These are phyloP conservation scores for Pseudogymnoascus sp. DNA, from an alignment of 2,329 filamentous ascomycete genomes.

Conservation along the genomic window DNA sequence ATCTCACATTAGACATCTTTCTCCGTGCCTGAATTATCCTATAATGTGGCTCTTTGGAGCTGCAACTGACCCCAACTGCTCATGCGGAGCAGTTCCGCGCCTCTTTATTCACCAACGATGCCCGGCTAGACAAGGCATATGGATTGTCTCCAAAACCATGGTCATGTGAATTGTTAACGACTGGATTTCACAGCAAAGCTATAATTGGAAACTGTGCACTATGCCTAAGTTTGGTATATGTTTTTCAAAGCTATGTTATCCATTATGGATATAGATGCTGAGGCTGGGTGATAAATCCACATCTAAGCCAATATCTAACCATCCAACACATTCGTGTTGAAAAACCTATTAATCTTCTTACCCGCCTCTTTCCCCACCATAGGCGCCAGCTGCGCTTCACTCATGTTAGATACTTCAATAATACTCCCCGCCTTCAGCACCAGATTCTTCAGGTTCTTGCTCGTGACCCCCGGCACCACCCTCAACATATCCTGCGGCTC, in stretches of 20 bases:
- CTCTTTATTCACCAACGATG: background rate
- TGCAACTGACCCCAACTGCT: background rate
- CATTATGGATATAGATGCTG: background rate
- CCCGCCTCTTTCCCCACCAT: conserved; percentile 72
- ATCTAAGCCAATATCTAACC: background rate
- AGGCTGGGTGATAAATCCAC: background rate
- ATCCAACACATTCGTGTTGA: conserved; percentile 41
- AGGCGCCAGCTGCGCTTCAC: conserved; percentile 60
- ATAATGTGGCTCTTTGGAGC: background rate
- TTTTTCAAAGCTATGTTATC: background rate
- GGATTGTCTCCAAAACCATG: background rate
- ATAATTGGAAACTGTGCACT: background rate
- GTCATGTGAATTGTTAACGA: background rate
- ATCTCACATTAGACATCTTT: background rate
- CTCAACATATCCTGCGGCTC: conserved; percentile 87
- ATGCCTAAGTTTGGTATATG: background rate
- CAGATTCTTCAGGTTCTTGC: conserved; percentile 66
- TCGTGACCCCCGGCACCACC: conserved; percentile 74
- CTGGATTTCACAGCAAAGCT: background rate
- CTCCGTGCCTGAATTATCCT: background rate
- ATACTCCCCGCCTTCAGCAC: conserved; percentile 68
- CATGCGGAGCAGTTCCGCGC: background rate
- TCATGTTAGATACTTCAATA: conserved; percentile 78
- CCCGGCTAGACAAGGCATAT: background rate
- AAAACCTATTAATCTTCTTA: conserved; percentile 71